phyloP scores from a whole-genome alignment of 805 yeast genomes.

The Metschnikowia henanensis region DNA sequence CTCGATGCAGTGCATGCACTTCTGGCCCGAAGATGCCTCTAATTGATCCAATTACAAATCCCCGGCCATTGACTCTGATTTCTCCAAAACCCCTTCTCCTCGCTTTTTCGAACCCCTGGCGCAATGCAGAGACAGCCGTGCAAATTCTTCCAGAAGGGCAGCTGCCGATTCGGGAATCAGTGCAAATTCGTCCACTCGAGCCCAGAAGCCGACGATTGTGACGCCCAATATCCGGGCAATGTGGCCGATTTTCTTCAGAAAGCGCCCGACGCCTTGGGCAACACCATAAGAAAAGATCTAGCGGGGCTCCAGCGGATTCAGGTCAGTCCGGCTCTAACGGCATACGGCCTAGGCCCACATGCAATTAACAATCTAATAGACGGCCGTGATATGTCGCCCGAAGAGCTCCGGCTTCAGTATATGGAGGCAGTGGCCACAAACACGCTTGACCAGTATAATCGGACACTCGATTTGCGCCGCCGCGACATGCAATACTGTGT shows the following conservation, averaged over 20 bases:
- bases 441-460: slow-evolving; percentile 38
- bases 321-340: slow-evolving; percentile 37
- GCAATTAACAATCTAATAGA: slow-evolving; percentile 48
- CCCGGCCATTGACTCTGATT: too few species aligned
- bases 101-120: too few species aligned
- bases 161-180: slow-evolving; percentile 28
- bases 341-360: slow-evolving; percentile 50
- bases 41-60: too few species aligned
- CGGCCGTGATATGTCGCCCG: slow-evolving; percentile 54
- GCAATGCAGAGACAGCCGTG: slow-evolving; percentile 18
- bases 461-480: slow-evolving; percentile 31
- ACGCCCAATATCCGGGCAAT: slow-evolving; percentile 4
- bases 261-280: slow-evolving; percentile 15
- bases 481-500: slow-evolving; percentile 23
- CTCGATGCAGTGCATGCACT: background rate
- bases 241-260: slow-evolving; percentile 9
- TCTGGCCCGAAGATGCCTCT: too few species aligned
- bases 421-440: slow-evolving; percentile 42
- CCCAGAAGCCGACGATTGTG: slow-evolving; percentile 5
- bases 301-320: slow-evolving; percentile 24
- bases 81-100: too few species aligned
- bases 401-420: slow-evolving; percentile 50
- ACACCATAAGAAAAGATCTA: slow-evolving; percentile 25
- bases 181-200: slow-evolving; percentile 27
- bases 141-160: slow-evolving; percentile 25